Evolutionary conservation across 345 rosid species (phyloP).

Genomic region (Reutealis trisperma): DNA sequence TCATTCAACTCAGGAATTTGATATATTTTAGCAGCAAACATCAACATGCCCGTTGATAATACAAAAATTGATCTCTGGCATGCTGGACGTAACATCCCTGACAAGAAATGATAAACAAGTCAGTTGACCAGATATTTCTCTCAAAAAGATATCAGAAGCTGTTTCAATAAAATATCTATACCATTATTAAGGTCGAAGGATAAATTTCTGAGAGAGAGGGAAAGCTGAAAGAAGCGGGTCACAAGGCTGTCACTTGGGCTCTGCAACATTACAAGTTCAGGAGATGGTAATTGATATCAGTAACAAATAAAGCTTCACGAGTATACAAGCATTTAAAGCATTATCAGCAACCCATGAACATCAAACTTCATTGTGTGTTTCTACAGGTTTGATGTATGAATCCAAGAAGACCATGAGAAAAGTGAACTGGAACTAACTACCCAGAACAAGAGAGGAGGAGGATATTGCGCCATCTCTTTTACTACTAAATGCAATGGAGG

Average conservation of each 20-base stretch:
- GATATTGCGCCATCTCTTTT: neutral
- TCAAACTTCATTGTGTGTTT: neutral
- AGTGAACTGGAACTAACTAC: neutral
- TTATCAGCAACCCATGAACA: neutral
- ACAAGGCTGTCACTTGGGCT: slow-evolving; percentile 59
- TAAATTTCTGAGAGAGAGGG: slow-evolving; percentile 62
- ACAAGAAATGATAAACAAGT: slow-evolving; percentile 14
- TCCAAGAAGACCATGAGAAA: neutral
- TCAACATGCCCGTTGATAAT: slow-evolving; percentile 66
- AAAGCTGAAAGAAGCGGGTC: slow-evolving; percentile 78
- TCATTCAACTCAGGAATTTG: slow-evolving; percentile 57
- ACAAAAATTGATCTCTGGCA: slow-evolving; percentile 64
- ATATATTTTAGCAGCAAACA: slow-evolving; percentile 75
- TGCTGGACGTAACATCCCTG: slow-evolving; percentile 61
- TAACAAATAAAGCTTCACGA: neutral
- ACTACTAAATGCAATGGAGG: neutral
- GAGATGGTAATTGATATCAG: neutral
- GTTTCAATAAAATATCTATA: slow-evolving; percentile 36
- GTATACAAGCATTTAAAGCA: neutral
- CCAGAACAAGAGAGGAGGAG: neutral
- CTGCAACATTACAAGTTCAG: slow-evolving; percentile 44
- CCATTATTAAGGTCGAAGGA: slow-evolving; percentile 62
- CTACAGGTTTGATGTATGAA: neutral
- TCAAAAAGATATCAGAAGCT: neutral
- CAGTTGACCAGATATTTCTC: slow-evolving; percentile 9